These are phyloP conservation scores for Ramicandelaber brevisporus DNA, from an alignment of 192 early-diverging fungal genomes.

Conservation along the genomic window DNA sequence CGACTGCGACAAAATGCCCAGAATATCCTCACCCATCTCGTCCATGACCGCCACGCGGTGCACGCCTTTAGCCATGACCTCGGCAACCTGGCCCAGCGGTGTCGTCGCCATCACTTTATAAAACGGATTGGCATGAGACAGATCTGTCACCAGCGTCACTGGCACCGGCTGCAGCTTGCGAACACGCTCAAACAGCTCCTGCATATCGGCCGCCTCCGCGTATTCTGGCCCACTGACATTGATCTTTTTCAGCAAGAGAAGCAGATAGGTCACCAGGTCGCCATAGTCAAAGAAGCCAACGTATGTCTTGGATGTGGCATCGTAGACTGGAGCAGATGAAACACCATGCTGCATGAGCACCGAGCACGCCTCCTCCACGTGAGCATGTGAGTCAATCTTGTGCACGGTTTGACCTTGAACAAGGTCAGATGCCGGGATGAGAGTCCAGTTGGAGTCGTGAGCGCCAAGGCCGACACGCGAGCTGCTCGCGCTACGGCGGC, in stretches of 20 bases:
- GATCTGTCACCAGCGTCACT: conserved; percentile 18
- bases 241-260: too few species aligned
- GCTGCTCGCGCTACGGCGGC: too few species aligned
- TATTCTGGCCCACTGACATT: too few species aligned
- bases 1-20: conserved; percentile 56
- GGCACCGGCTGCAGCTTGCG: conserved; percentile 1
- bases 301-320: conserved; percentile 23
- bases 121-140: conserved; percentile 62
- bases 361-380: conserved; percentile 46
- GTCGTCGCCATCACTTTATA: conserved; percentile 56
- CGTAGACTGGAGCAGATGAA: conserved; percentile 58
- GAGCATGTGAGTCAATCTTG: too few species aligned
- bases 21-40: conserved; percentile 20
- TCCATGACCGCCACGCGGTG: conserved; percentile 60
- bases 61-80: conserved; percentile 43
- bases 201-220: too few species aligned
- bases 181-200: too few species aligned
- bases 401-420: too few species aligned
- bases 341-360: conserved; percentile 43
- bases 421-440: too few species aligned
- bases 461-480: too few species aligned
- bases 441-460: too few species aligned
- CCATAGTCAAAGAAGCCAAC: conserved; percentile 74
- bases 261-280: conserved; percentile 50
- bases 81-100: conserved; percentile 35